phyloP scores from a whole-genome alignment of 345 rosid species.

The Draba incana region DNA sequence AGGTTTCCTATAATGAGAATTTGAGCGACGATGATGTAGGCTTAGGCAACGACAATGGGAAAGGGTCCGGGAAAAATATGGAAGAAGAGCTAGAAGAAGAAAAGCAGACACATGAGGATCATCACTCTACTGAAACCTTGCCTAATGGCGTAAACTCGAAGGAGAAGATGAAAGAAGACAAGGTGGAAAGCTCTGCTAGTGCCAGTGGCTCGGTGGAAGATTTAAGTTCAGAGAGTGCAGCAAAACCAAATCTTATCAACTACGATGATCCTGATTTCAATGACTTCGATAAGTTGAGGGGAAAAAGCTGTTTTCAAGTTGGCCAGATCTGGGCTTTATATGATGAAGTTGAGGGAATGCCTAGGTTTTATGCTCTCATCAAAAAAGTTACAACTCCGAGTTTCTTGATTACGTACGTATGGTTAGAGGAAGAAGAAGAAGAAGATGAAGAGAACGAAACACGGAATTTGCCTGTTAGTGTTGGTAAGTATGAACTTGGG shows the following conservation, averaged over 20 bases:
- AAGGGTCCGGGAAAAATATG: slow-evolving; percentile 24
- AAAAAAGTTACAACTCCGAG: slow-evolving; percentile 53
- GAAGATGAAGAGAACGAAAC: slow-evolving; percentile 41
- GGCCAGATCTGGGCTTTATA: slow-evolving; percentile 92
- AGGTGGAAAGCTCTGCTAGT: slow-evolving; percentile 36
- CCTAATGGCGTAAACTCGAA: slow-evolving; percentile 25
- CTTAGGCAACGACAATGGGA: slow-evolving; percentile 37
- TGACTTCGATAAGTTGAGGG: slow-evolving; percentile 60
- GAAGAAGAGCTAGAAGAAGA: slow-evolving; percentile 28
- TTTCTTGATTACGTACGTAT: slow-evolving; percentile 59
- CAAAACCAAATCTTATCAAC: slow-evolving; percentile 42
- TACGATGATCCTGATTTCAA: slow-evolving; percentile 72
- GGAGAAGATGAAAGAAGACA: slow-evolving; percentile 37
- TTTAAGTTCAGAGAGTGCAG: slow-evolving; percentile 30
- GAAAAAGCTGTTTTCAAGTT: slow-evolving; percentile 49
- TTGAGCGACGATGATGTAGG: slow-evolving; percentile 65
- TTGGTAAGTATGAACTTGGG: slow-evolving; percentile 64
- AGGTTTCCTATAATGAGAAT: slow-evolving; percentile 72
- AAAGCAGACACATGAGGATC: slow-evolving; percentile 28
- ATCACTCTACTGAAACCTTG: slow-evolving; percentile 26
- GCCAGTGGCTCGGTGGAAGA: slow-evolving; percentile 33
- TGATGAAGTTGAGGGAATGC: slow-evolving; percentile 81
- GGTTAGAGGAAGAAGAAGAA: slow-evolving; percentile 63
- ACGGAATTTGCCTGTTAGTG: slow-evolving; percentile 62
- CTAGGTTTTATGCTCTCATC: slow-evolving; percentile 78